These are phyloP conservation scores for Cryomyces minteri DNA, from an alignment of 495 filamentous ascomycete species.

Conservation along the genomic window DNA sequence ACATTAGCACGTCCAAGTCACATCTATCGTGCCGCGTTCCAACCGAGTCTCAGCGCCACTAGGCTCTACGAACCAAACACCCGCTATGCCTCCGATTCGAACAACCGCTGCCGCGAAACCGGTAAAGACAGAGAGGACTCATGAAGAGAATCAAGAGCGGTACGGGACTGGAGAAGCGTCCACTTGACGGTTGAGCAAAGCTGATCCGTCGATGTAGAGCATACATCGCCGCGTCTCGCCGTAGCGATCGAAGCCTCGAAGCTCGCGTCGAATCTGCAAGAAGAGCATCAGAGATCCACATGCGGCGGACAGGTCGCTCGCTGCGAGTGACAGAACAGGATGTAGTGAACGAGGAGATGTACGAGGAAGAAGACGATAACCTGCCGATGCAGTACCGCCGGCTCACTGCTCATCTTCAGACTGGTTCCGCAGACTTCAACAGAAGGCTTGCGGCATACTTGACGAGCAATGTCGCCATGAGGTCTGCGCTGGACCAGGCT, in stretches of 20 bases:
- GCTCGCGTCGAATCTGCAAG: conserved; percentile 78
- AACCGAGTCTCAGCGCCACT: too few species aligned
- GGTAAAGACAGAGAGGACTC: too few species aligned
- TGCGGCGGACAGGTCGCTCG: conserved; percentile 67
- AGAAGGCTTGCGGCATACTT: too few species aligned
- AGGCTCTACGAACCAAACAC: too few species aligned
- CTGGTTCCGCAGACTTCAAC: too few species aligned
- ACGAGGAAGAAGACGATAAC: conserved; percentile 83
- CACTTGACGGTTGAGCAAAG: background rate
- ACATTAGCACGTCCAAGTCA: too few species aligned
- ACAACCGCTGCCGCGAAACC: too few species aligned
- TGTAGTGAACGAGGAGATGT: conserved; percentile 89
- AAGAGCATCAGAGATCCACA: conserved; percentile 77
- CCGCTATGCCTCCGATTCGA: too few species aligned
- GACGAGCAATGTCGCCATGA: conserved; percentile 40
- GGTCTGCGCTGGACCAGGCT: conserved; percentile 23
- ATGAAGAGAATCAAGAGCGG: conserved; percentile 88
- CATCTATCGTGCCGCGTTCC: too few species aligned
- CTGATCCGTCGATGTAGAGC: conserved; percentile 36
- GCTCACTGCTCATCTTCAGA: too few species aligned
- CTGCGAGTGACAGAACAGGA: conserved; percentile 75
- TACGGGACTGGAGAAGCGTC: conserved; percentile 17
- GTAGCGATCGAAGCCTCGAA: conserved; percentile 77
- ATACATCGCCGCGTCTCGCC: conserved; percentile 86
- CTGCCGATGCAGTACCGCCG: too few species aligned